phyloP scores from a whole-genome alignment of 169 alveolate genomes.

The Plasmodium inui region DNA sequence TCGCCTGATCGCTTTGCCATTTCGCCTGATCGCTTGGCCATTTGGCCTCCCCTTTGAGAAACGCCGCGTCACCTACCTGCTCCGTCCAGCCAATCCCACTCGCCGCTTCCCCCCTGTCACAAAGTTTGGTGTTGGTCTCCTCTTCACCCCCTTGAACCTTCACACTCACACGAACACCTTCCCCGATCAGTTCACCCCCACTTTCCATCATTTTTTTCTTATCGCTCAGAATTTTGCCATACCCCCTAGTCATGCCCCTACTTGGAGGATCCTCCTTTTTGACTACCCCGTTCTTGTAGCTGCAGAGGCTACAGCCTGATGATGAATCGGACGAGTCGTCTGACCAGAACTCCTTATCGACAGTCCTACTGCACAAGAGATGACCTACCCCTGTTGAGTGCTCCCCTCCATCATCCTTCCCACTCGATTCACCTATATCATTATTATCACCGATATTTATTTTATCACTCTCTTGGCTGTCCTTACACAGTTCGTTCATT shows the following conservation, averaged over 20 bases:
- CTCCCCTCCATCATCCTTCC: background rate
- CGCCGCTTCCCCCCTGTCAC: background rate
- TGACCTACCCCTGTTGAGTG: background rate
- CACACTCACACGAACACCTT: background rate
- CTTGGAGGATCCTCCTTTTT: background rate
- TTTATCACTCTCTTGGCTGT: background rate
- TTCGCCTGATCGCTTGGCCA: background rate
- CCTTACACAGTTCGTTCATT: background rate
- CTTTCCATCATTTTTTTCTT: background rate
- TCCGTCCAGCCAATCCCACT: background rate
- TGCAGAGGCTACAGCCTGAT: slow-evolving; percentile 27
- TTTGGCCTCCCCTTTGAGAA: background rate
- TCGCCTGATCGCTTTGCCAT: background rate
- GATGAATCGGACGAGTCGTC: slow-evolving; percentile 1
- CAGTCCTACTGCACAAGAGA: background rate
- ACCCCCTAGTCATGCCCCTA: slow-evolving; percentile 32
- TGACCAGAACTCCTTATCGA: background rate
- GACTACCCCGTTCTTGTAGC: background rate
- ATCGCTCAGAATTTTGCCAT: slow-evolving; percentile 15
- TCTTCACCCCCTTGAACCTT: background rate
- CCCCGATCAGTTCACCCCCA: background rate
- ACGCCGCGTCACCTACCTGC: background rate
- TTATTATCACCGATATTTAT: background rate
- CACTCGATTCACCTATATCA: background rate
- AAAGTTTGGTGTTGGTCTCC: background rate